These are phyloP conservation scores for Toxicodendron radicans DNA, from an alignment of 345 rosid species.

Conservation along the genomic window DNA sequence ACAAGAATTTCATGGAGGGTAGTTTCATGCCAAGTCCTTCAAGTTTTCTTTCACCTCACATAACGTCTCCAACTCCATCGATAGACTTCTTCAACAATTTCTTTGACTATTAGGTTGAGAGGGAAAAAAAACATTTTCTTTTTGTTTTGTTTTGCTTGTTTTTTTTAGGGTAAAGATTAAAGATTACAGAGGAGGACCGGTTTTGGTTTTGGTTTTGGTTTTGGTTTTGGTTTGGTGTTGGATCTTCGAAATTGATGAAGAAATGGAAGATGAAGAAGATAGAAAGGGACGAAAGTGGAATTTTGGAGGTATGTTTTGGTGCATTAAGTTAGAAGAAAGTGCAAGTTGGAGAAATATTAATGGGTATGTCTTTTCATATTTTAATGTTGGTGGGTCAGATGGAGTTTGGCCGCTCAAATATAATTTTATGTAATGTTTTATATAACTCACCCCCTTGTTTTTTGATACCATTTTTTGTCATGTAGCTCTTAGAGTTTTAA, in stretches of 20 bases:
- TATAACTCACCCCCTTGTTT: background rate
- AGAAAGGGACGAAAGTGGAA: slow-evolving; percentile 15
- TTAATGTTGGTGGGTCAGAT: slow-evolving; percentile 31
- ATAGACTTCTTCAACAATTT: slow-evolving; percentile 67
- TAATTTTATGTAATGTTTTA: background rate
- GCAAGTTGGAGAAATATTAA: slow-evolving; percentile 30
- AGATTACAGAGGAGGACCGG: background rate
- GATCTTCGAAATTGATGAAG: slow-evolving; percentile 9
- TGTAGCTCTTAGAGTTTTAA: background rate
- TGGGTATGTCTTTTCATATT: slow-evolving; percentile 21
- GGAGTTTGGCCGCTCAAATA: background rate
- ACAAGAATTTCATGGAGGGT: slow-evolving; percentile 50
- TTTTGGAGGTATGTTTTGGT: slow-evolving; percentile 19
- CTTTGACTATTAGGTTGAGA: slow-evolving; percentile 39
- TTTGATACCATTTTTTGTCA: slow-evolving; percentile 2
- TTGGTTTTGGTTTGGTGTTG: background rate
- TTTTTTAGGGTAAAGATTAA: background rate
- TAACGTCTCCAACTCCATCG: slow-evolving; percentile 46
- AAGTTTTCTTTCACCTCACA: slow-evolving; percentile 39
- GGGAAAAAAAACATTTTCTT: background rate
- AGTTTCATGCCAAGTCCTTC: slow-evolving; percentile 65
- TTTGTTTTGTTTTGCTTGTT: background rate
- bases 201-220: background rate
- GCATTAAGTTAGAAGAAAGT: background rate
- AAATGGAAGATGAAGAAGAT: background rate